These are phyloP conservation scores for Leccinum disarticulatum DNA, from an alignment of 768 basidiomycete genomes.

Conservation along the genomic window DNA sequence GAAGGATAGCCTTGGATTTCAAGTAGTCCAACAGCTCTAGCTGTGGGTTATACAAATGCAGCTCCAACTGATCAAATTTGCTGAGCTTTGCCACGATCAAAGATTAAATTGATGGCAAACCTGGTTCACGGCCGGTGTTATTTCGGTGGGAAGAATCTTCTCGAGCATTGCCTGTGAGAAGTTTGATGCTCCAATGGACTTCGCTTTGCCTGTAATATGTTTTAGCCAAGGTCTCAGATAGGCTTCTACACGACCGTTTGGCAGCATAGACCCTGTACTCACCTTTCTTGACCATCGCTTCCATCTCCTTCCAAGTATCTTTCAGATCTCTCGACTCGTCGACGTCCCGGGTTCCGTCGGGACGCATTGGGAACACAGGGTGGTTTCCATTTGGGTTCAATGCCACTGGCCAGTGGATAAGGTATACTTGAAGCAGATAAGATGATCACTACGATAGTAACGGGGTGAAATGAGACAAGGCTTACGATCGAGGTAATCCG, in stretches of 20 bases:
- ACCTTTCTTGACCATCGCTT: constrained; percentile 66
- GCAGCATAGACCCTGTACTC: constrained; percentile 9
- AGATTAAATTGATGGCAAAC: constrained; percentile 34
- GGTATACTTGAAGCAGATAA: constrained; percentile 42
- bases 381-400: constrained; percentile 70
- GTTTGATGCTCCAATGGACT: constrained; percentile 73
- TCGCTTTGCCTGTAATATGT: constrained; percentile 54
- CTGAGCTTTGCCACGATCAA: background rate
- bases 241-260: constrained; percentile 3
- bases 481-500: constrained; percentile 80
- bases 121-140: constrained; percentile 75
- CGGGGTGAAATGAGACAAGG: constrained; percentile 7
- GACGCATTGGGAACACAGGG: constrained; percentile 53
- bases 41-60: constrained; percentile 76
- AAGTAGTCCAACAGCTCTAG: constrained; percentile 64
- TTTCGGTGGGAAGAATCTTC: constrained; percentile 61
- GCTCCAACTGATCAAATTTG: constrained; percentile 51
- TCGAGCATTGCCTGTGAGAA: constrained; percentile 67
- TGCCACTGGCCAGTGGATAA: constrained; percentile 82
- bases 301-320: constrained; percentile 87
- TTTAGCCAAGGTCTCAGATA: constrained; percentile 6
- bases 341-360: constrained; percentile 66
- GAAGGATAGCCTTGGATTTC: constrained; percentile 61
- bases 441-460: background rate
- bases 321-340: constrained; percentile 62